phyloP scores from a whole-genome alignment of 768 basidiomycete species.

The Xerocomellus intermedius region DNA sequence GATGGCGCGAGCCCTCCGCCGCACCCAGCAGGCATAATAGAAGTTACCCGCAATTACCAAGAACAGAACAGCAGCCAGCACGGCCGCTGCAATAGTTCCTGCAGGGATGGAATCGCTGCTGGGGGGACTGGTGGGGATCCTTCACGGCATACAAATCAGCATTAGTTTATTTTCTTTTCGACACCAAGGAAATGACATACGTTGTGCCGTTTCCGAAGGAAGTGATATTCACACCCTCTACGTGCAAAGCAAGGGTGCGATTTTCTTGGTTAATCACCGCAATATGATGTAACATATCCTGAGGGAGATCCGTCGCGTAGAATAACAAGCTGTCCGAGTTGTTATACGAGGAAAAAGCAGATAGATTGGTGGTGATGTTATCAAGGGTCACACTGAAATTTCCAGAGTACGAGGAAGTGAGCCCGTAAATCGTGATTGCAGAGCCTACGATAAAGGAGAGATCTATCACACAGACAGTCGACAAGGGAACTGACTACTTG shows the following conservation, averaged over 20 bases:
- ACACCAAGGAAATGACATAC: constrained; percentile 27
- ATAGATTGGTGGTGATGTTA: constrained; percentile 45
- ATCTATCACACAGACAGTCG: not conserved
- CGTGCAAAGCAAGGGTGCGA: constrained; percentile 45
- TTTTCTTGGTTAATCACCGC: constrained; percentile 57
- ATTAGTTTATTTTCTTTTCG: not conserved
- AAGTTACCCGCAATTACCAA: constrained; percentile 44
- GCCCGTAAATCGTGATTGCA: constrained; percentile 58
- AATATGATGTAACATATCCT: constrained; percentile 46
- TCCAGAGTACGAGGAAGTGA: constrained; percentile 56
- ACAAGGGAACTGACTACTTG: constrained; percentile 26
- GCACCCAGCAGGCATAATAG: constrained; percentile 46
- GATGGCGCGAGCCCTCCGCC: constrained; percentile 42
- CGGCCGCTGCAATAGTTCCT: constrained; percentile 68
- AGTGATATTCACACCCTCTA: constrained; percentile 52
- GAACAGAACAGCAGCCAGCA: constrained; percentile 53
- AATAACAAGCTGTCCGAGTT: constrained; percentile 57
- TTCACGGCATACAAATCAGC: constrained; percentile 11
- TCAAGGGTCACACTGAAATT: constrained; percentile 59
- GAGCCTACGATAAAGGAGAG: constrained; percentile 43
- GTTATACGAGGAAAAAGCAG: constrained; percentile 53
- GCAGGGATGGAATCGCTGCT: constrained; percentile 33
- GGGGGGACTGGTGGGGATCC: constrained; percentile 17
- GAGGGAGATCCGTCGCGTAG: constrained; percentile 59
- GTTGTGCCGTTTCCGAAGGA: constrained; percentile 31